phyloP scores from a whole-genome alignment of 257 asterid genomes.

The Ajuga chamaepitys region DNA sequence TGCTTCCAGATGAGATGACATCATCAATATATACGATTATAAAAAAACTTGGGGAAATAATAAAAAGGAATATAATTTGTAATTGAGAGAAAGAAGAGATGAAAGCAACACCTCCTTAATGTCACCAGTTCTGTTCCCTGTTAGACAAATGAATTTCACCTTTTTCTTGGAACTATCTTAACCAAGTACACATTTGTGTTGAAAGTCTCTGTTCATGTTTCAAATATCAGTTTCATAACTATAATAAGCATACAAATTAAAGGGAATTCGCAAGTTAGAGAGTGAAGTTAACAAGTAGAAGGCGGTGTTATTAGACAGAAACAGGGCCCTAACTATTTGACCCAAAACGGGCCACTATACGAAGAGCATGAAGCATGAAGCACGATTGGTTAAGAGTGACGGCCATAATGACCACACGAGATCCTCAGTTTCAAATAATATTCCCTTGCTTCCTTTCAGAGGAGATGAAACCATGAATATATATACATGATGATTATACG shows the following conservation, averaged over 20 bases:
- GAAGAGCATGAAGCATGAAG: not conserved
- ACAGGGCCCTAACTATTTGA: not conserved
- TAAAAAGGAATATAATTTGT: no score
- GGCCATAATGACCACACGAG: not conserved
- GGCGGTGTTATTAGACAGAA: not conserved
- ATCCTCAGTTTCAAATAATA: no score
- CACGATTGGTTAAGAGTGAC: conserved; percentile 20
- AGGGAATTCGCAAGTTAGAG: not conserved
- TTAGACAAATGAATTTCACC: not conserved
- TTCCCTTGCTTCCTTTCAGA: not conserved
- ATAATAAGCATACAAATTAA: not conserved
- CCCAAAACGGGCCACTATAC: not conserved
- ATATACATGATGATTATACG: no score
- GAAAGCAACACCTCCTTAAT: not conserved
- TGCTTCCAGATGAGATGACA: not conserved
- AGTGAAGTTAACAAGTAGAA: not conserved
- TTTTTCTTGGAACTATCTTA: not conserved
- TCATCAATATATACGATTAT: not conserved
- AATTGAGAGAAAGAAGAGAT: not conserved
- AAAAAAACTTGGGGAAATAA: no score
- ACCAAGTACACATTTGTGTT: not conserved
- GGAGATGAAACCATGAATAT: not conserved
- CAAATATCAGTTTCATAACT: not conserved
- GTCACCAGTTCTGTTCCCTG: not conserved
- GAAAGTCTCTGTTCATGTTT: not conserved